Evolutionary conservation across 306 rosid species (phyloP).

Genomic region (Neltuma alba): DNA sequence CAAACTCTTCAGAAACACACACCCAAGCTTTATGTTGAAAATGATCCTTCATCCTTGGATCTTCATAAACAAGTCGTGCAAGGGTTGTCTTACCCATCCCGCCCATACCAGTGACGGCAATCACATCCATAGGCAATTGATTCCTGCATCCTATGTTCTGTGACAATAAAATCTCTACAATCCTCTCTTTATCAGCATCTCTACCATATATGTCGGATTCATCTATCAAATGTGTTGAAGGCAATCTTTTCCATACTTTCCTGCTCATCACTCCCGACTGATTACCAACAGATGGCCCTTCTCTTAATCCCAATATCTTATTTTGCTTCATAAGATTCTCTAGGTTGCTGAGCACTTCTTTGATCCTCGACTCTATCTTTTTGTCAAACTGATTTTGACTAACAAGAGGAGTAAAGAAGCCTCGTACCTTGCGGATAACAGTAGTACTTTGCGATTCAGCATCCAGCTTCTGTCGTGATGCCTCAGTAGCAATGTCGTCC

Average conservation of each 20-base stretch:
- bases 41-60: not conserved
- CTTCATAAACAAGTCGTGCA: not conserved
- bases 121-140: not conserved
- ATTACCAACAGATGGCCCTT: not conserved
- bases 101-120: not conserved
- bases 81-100: not conserved
- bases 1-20: not conserved
- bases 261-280: not conserved
- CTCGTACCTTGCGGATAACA: not conserved
- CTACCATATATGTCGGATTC: not conserved
- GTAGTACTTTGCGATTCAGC: not conserved
- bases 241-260: not conserved
- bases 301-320: not conserved
- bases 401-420: not conserved
- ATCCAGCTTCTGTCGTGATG: not conserved
- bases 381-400: not conserved
- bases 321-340: not conserved
- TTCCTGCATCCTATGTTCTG: not conserved
- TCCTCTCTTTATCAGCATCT: not conserved
- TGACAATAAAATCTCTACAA: not conserved
- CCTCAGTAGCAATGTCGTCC: slow-evolving; percentile 24
- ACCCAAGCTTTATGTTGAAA: not conserved
- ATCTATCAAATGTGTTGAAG: not conserved
- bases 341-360: not conserved
- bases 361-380: not conserved